These are phyloP conservation scores for Euclidium syriacum DNA, from an alignment of 345 rosid species.

Conservation along the genomic window DNA sequence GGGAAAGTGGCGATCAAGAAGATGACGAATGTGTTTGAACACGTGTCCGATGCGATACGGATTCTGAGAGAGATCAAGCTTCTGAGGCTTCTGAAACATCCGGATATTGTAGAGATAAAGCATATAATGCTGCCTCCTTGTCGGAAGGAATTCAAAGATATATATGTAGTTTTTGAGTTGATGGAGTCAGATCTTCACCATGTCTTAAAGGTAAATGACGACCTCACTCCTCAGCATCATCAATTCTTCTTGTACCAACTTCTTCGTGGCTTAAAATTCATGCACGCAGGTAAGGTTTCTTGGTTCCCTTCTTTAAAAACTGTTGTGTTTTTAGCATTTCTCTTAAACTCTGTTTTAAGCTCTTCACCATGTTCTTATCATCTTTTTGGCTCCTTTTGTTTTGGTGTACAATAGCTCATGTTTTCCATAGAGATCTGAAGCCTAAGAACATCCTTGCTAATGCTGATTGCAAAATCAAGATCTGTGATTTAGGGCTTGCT, in stretches of 20 bases:
- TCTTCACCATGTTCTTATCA: no score
- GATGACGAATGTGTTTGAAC: slow-evolving; percentile 89
- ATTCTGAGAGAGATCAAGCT: slow-evolving; percentile 96
- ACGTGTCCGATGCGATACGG: slow-evolving; percentile 87
- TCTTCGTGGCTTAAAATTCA: slow-evolving; percentile 88
- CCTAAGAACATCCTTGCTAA: slow-evolving; percentile 95
- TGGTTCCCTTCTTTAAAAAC: no score
- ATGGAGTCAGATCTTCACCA: slow-evolving; percentile 98
- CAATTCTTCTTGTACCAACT: slow-evolving; percentile 98
- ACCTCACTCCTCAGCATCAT: slow-evolving; percentile 89
- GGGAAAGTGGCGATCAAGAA: slow-evolving; percentile 95
- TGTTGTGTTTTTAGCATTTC: no score
- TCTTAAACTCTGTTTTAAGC: no score
- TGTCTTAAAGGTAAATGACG: slow-evolving; percentile 81
- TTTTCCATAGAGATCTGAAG: slow-evolving; percentile 94
- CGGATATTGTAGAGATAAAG: slow-evolving; percentile 83
- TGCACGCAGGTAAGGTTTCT: slow-evolving; percentile 73
- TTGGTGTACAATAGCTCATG: slow-evolving; percentile 54
- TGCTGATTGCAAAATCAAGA: slow-evolving; percentile 95
- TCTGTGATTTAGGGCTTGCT: slow-evolving; percentile 98
- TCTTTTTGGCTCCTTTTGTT: not conserved
- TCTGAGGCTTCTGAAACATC: slow-evolving; percentile 75
- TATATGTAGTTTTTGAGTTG: slow-evolving; percentile 91
- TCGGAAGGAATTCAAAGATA: slow-evolving; percentile 85
- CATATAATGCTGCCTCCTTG: slow-evolving; percentile 99